A percentile compares a stretch with the other conserved stretches of the same genome.
Conservation (phyloP, 495 filamentous ascomycete species). For the Aspergillus indologenus region DNA sequence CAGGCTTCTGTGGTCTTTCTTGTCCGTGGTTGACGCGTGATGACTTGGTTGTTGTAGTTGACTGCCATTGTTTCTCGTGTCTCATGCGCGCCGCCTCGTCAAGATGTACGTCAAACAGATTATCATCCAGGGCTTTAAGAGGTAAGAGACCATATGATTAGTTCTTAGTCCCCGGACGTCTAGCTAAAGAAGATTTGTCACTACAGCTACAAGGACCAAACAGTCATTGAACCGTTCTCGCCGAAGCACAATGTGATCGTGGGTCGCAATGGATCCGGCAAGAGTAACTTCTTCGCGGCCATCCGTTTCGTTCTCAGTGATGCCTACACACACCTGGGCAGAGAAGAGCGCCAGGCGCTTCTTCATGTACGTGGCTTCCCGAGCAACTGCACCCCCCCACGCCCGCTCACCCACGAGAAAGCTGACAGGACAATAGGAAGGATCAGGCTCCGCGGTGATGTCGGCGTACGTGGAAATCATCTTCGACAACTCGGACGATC, state of each 20-base stretch:
- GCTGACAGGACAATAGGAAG: constrained; percentile 60
- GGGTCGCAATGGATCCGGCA: constrained; percentile 97
- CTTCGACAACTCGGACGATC: constrained; percentile 95
- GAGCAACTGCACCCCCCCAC: too few relatives aligned
- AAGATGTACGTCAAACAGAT: constrained; percentile 99
- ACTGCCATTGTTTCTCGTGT: constrained; percentile 28
- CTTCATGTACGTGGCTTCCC: constrained; percentile 63
- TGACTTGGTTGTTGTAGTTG: constrained; percentile 29
- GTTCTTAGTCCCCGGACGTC: too few relatives aligned
- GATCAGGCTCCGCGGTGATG: constrained; percentile 96
- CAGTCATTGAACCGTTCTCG: constrained; percentile 96
- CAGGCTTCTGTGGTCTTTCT: constrained; percentile 12
- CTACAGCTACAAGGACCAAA: constrained; percentile 95
- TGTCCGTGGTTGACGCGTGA: constrained; percentile 32
- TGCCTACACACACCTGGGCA: constrained; percentile 92
- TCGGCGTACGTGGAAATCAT: constrained; percentile 98
- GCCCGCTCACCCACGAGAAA: neutral
- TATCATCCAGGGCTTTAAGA: constrained; percentile 99
- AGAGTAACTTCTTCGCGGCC: constrained; percentile 99
- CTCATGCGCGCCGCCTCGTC: constrained; percentile 30
- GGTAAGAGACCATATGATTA: constrained; percentile 50
- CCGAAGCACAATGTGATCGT: constrained; percentile 98
- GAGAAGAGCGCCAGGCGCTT: constrained; percentile 92
- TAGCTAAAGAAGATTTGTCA: neutral
- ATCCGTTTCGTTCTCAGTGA: constrained; percentile 98